Percentiles rank a stretch among this genome's conserved stretches.
These are phyloP conservation scores for Lodderomyces metapsilosis DNA, from an alignment of 1,139 yeast species.

Conservation along the genomic window DNA sequence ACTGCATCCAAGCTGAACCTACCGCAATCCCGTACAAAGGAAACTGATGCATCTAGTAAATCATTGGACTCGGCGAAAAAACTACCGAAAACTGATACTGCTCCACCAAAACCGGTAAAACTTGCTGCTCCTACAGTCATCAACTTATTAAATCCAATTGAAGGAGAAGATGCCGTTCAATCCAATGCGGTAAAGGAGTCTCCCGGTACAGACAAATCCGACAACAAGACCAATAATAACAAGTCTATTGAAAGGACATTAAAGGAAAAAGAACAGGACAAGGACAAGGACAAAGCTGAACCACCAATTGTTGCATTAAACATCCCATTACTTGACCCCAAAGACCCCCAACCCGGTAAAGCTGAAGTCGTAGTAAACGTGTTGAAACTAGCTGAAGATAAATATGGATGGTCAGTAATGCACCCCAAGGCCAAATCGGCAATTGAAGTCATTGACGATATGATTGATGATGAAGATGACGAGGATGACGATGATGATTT, in stretches of 20 bases:
- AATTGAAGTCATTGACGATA: constrained; percentile 60
- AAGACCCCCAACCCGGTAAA: constrained; percentile 57
- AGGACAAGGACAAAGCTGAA: constrained; percentile 26
- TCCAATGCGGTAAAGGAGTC: constrained; percentile 7
- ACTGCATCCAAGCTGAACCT: constrained; percentile 12
- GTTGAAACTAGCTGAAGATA: constrained; percentile 75
- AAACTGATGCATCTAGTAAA: constrained; percentile 10
- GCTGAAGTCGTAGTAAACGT: constrained; percentile 79
- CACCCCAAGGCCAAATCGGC: constrained; percentile 69
- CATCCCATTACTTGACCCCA: constrained; percentile 53
- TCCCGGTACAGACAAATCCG: constrained; percentile 6
- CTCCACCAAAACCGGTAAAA: constrained; percentile 10
- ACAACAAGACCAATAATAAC: constrained; percentile 9
- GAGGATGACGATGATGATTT: constrained; percentile 56
- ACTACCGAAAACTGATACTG: constrained; percentile 13
- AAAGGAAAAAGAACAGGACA: constrained; percentile 25
- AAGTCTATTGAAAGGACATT: constrained; percentile 9
- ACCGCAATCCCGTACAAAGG: background rate
- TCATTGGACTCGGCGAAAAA: constrained; percentile 17
- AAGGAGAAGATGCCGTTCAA: constrained; percentile 9
- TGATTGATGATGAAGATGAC: constrained; percentile 59
- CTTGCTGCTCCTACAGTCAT: constrained; percentile 16
- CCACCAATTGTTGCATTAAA: constrained; percentile 58
- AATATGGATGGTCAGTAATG: constrained; percentile 75
- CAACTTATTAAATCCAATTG: constrained; percentile 15